Base-by-base conservation (phyloP, 2,329 filamentous ascomycete genomes). In the Arthrobotrys iridis region DNA sequence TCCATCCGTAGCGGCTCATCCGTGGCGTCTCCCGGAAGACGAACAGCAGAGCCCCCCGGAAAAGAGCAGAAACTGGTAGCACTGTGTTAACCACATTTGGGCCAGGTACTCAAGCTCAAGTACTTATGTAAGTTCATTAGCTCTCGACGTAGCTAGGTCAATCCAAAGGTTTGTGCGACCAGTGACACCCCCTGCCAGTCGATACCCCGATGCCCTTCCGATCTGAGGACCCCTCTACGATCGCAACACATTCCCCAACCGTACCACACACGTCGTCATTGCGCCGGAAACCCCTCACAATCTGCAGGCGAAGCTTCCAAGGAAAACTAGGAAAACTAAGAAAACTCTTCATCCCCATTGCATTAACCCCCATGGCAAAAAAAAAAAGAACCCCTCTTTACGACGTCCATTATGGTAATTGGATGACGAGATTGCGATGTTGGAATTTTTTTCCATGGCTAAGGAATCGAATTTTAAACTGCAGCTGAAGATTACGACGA, bases 401-500 rank as follows among this genome's bases (percentile, higher is more conserved):
- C 46, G 46, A 28, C 46, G 33, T 30, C 35, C 2, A 10, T n/a
- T n/a, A 40, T 40, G 35, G 5, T 40, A 10, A 15, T n/a, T 40
- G 10, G n/a, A 13, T 40, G 5, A n/a, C 11, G 35, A n/a, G 5
- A 10, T 40, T n/a, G n/a, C n/a, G n/a, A n/a, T 52, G 28, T 15
- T 18, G 33, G 20, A 35, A 7, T 18, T 33, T 50, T 52, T 35
- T 28, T 33, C 28, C 11, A 37, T n/a, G 18, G 30, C 10, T 15
- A 55, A 55, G 4, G 28, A 33, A 10, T 33, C 28, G 4, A 5
- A 5, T 33, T 33, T 4, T 10, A 33, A 55, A 35, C 1, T 22
- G 18, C 50, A 55, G 50, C 50, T 55, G 50, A 55, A 22, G 50
- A 55, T 55, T 55, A 55, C 50, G 50, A 55, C 50, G 50, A 55